phyloP scores from a whole-genome alignment of 2,329 filamentous ascomycete species.

The Paraconiothyrium brasiliense region DNA sequence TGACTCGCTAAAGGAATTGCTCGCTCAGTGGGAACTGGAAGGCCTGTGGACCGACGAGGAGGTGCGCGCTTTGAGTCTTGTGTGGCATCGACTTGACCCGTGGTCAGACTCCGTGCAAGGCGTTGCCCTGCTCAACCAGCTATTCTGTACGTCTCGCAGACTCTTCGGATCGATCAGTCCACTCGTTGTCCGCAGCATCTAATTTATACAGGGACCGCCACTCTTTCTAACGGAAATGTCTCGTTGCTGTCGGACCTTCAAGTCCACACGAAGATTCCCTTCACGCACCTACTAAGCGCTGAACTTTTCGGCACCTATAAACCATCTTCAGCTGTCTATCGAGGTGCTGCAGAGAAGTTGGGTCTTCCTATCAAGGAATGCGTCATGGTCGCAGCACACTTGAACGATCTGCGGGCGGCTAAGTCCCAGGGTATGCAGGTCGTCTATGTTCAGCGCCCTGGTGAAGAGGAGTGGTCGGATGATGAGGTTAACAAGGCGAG shows the following conservation, averaged over 20 bases:
- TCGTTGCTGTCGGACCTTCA: constrained; percentile 73
- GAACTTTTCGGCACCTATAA: constrained; percentile 81
- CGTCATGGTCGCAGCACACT: constrained; percentile 80
- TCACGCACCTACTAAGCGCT: constrained; percentile 70
- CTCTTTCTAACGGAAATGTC: constrained; percentile 78
- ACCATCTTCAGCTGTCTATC: constrained; percentile 73
- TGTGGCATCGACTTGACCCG: constrained; percentile 77
- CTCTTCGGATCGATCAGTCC: too few relatives aligned
- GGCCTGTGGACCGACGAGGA: constrained; percentile 65
- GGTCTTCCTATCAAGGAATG: constrained; percentile 68
- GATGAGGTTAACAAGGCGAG: constrained; percentile 63
- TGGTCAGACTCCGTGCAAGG: constrained; percentile 73
- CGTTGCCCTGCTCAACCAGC: constrained; percentile 62
- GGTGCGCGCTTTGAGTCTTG: constrained; percentile 58
- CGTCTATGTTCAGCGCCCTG: constrained; percentile 74
- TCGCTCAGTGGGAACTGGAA: constrained; percentile 64
- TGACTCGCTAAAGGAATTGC: constrained; percentile 67
- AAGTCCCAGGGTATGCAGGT: constrained; percentile 71
- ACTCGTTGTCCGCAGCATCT: neutral
- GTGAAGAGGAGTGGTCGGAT: constrained; percentile 70
- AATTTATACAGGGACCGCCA: constrained; percentile 60
- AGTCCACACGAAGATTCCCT: constrained; percentile 67
- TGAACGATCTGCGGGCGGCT: constrained; percentile 74
- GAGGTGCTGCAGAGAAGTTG: constrained; percentile 70
- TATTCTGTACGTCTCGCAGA: constrained; percentile 51